Percentiles rank a stretch among this genome's conserved stretches.
phyloP scores from a whole-genome alignment of 495 filamentous ascomycete genomes.

The Podospora pseudoanserina region DNA sequence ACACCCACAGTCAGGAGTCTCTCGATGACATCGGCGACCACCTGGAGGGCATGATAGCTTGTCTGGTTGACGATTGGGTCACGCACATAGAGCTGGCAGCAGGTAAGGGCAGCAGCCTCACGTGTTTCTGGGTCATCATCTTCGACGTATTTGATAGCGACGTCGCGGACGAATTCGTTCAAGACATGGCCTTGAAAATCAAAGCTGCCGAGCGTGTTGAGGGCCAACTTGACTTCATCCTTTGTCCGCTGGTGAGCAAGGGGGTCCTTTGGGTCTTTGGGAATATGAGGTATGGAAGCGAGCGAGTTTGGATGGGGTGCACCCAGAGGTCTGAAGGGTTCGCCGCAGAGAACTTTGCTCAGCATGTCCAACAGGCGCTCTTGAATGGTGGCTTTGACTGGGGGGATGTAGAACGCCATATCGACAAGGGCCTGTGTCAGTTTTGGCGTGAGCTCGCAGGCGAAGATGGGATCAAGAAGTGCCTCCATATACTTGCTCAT shows the following conservation, averaged over 20 bases:
- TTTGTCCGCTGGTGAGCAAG: slow-evolving; percentile 69
- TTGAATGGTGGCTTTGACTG: slow-evolving; percentile 87
- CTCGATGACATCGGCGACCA: slow-evolving; percentile 95
- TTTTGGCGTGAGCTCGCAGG: slow-evolving; percentile 86
- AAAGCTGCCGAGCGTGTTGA: slow-evolving; percentile 92
- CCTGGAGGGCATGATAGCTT: slow-evolving; percentile 90
- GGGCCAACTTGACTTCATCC: slow-evolving; percentile 82
- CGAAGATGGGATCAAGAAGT: slow-evolving; percentile 92
- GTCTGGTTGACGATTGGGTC: slow-evolving; percentile 98
- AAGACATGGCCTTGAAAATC: slow-evolving; percentile 89
- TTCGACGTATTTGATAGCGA: slow-evolving; percentile 95
- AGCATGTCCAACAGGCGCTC: slow-evolving; percentile 91
- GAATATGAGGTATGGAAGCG: slow-evolving; percentile 71
- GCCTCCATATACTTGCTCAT: slow-evolving; percentile 98
- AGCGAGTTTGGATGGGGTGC: slow-evolving; percentile 65
- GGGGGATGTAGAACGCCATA: slow-evolving; percentile 97
- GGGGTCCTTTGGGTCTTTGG: slow-evolving; percentile 80
- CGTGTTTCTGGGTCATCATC: slow-evolving; percentile 91
- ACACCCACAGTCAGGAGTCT: slow-evolving; percentile 92
- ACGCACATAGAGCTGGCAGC: slow-evolving; percentile 92
- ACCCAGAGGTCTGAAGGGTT: slow-evolving; percentile 85
- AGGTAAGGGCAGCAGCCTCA: slow-evolving; percentile 91
- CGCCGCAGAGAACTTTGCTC: slow-evolving; percentile 86
- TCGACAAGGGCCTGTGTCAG: slow-evolving; percentile 93
- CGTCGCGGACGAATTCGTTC: slow-evolving; percentile 97